Conservation (phyloP, 73 alveolate species). For the Loxodes magnus region DNA sequence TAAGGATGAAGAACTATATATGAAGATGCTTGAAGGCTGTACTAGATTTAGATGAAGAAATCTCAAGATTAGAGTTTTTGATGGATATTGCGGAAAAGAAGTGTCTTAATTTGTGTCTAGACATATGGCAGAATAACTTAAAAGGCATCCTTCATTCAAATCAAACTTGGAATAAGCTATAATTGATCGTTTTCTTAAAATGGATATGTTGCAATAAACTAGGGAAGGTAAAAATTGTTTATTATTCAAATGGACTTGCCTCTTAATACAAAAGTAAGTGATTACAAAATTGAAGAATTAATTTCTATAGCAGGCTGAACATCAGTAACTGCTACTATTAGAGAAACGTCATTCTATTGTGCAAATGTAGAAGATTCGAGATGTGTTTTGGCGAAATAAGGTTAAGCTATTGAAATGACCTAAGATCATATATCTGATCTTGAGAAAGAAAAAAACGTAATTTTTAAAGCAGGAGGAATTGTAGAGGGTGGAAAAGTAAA, state of each 20-base stretch:
- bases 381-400: constrained; percentile 30
- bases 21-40: no score
- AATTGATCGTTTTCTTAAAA: no score
- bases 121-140: constrained; percentile 49
- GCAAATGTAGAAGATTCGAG: constrained; percentile 46
- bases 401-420: constrained; percentile 27
- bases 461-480: constrained; percentile 34
- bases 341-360: constrained; percentile 17
- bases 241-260: no score
- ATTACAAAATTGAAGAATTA: constrained; percentile 20
- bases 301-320: constrained; percentile 27
- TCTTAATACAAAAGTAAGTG: no score
- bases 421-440: constrained; percentile 27
- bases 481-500: constrained; percentile 36
- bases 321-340: neutral
- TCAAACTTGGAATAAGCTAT: no score
- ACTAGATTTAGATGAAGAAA: no score
- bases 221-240: no score
- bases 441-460: constrained; percentile 21
- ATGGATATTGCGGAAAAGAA: constrained; percentile 94
- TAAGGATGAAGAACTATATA: no score
- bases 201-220: no score
- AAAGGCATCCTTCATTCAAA: no score
- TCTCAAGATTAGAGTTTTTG: constrained; percentile 92
- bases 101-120: constrained; percentile 62